Evolutionary conservation across 208 protist genomes (phyloP).

Genomic region (Endotrypanum monterogeii): DNA sequence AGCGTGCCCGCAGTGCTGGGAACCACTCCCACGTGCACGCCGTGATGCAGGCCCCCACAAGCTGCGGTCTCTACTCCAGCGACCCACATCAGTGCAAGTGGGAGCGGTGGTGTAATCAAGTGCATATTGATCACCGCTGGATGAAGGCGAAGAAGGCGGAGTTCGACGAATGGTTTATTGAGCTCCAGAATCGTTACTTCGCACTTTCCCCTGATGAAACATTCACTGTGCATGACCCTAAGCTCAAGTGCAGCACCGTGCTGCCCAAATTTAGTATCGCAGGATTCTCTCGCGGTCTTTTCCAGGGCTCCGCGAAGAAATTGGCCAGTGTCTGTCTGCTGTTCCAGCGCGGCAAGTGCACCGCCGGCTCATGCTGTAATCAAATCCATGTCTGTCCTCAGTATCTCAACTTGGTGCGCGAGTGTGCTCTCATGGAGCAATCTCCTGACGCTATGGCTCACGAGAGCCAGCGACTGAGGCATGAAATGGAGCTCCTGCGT

Average conservation of each 20-base stretch:
- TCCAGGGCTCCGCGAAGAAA: constrained; percentile 78
- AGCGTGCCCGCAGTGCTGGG: constrained; percentile 45
- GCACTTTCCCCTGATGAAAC: constrained; percentile 44
- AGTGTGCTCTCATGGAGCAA: constrained; percentile 19
- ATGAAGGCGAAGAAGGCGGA: constrained; percentile 71
- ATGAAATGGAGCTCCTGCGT: constrained; percentile 39
- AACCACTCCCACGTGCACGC: constrained; percentile 45
- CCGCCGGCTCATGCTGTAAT: constrained; percentile 80
- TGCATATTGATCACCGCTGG: constrained; percentile 75
- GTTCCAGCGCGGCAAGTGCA: constrained; percentile 83
- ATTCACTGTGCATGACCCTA: constrained; percentile 82
- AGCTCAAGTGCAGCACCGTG: constrained; percentile 55
- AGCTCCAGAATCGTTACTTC: constrained; percentile 61
- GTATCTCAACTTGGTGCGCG: constrained; percentile 53
- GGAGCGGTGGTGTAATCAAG: constrained; percentile 89
- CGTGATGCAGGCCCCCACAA: constrained; percentile 71
- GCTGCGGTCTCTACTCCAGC: constrained; percentile 76
- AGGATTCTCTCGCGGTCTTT: constrained; percentile 75
- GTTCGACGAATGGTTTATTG: constrained; percentile 77
- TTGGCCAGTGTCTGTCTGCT: constrained; percentile 83
- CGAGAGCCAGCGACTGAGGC: constrained; percentile 10
- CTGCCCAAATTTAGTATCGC: constrained; percentile 77
- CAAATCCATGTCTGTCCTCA: constrained; percentile 77
- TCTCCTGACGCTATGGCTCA: constrained; percentile 4
- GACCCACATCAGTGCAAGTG: constrained; percentile 82